Base-by-base conservation (phyloP, 2,329 filamentous ascomycete species). In the Elsinoe fawcettii region DNA sequence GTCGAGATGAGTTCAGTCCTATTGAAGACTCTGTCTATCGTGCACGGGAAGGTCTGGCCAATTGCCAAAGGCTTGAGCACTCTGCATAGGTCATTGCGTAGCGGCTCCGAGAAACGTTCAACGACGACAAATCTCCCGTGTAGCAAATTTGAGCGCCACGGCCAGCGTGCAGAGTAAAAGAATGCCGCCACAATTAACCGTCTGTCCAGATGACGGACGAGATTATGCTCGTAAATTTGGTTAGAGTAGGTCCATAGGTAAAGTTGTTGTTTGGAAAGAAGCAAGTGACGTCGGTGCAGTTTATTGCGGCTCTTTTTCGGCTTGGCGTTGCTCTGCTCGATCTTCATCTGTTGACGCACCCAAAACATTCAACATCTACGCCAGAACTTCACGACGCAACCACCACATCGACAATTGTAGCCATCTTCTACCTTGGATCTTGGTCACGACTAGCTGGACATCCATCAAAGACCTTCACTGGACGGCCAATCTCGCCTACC, bases 121-220 rank as follows among this genome's bases (percentile, higher is more conserved):
- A 53, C 49, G 49, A 34, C 49, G 30, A 37, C 49, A 36, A 53
- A 53, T 53, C 22, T 53, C 49, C 30, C 32, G 46, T 14, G 46
- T n/a, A 32, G 16, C 46, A 34, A 51, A 32, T 34, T 51, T 34
- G 27, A 22, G 25, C 14, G 46, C 25, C 41, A 46, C 18, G 25
- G 41, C 25, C 20, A 25, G 41, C 41, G 41, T 20, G n/a, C 16
- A 37, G 22, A 25, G 41, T 12, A 25, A n/a, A 44, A 12, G 5
- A n/a, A 23, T 12, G 16, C 9, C 41, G 41, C 41, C 41, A 44
- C 41, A 44, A 16, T 11, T 9, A 22, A 23, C 2, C 41, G 41
- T 23, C 20, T 1, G 18, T 23, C 18, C 41, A 25, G 5, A 46
- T 46, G 41, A 46, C 41, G 22, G 41, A 46, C 18, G 20, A 46